Percentiles rank a stretch among this genome's conserved stretches.
Evolutionary conservation across 192 early-diverging fungal genomes (phyloP).

Genomic region (Spinellus fusiger): DNA sequence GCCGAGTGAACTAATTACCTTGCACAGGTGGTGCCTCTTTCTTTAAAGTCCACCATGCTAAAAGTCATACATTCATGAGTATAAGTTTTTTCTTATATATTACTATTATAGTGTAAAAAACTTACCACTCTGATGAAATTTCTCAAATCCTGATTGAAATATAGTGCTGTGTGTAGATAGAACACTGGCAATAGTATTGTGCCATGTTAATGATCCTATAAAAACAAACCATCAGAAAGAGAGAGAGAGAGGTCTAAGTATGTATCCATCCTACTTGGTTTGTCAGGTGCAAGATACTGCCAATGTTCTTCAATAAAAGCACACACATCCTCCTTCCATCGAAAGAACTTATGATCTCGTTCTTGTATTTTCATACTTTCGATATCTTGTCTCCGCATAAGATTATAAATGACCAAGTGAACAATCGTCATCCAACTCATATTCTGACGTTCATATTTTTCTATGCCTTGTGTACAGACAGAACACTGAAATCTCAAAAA

Average conservation of each 20-base stretch:
- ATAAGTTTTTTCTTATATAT: slow-evolving; percentile 13
- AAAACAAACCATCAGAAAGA: neutral
- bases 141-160: slow-evolving; percentile 72
- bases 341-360: slow-evolving; percentile 62
- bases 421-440: slow-evolving; percentile 69
- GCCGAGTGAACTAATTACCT: slow-evolving; percentile 5
- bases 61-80: slow-evolving; percentile 9
- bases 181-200: slow-evolving; percentile 79
- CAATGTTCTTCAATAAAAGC: slow-evolving; percentile 69
- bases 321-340: slow-evolving; percentile 80
- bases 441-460: slow-evolving; percentile 59
- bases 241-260: neutral
- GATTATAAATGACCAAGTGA: slow-evolving; percentile 68
- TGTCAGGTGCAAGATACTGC: slow-evolving; percentile 64
- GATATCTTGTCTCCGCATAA: slow-evolving; percentile 39
- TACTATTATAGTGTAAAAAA: neutral
- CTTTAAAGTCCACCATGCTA: slow-evolving; percentile 50
- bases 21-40: slow-evolving; percentile 42
- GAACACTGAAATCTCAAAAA: slow-evolving; percentile 76
- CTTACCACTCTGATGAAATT: slow-evolving; percentile 62
- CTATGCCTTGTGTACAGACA: slow-evolving; percentile 56
- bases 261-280: slow-evolving; percentile 46
- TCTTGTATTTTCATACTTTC: slow-evolving; percentile 24
- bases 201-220: slow-evolving; percentile 73
- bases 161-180: slow-evolving; percentile 71